phyloP scores from a whole-genome alignment of 2,329 filamentous ascomycete genomes.

The Coniochaeta prunicola region DNA sequence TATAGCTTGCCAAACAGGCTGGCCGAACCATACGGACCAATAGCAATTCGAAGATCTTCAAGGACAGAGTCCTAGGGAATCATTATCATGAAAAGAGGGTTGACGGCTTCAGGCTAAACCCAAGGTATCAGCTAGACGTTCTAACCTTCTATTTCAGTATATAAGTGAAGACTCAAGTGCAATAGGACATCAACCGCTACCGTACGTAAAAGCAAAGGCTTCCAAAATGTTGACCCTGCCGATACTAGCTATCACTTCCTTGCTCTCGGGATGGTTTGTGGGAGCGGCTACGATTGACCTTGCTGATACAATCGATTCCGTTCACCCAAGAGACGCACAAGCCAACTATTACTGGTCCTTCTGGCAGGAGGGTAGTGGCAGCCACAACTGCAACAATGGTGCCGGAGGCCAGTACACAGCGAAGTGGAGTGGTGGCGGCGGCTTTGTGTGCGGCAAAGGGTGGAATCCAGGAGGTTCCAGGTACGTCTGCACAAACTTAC shows the following conservation, averaged over 20 bases:
- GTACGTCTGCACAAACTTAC: constrained; percentile 24
- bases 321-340: constrained; percentile 4
- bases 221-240: not conserved
- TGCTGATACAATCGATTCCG: not conserved
- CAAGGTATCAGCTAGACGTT: not conserved
- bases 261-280: not conserved
- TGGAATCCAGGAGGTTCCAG: constrained; percentile 45
- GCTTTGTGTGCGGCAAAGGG: constrained; percentile 52
- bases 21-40: not conserved
- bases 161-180: not conserved
- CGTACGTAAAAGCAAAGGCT: not conserved
- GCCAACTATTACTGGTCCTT: constrained; percentile 31
- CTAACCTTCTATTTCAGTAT: not conserved
- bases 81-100: not conserved
- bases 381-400: constrained; percentile 33
- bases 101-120: not conserved
- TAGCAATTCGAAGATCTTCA: not conserved
- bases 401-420: constrained; percentile 31
- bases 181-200: not conserved
- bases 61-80: not conserved
- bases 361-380: constrained; percentile 34
- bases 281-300: not conserved
- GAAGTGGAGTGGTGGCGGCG: constrained; percentile 36
- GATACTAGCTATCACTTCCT: not conserved
- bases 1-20: not conserved